These are phyloP conservation scores for Fusarium cyanostomum DNA, from an alignment of 2,329 filamentous ascomycete species.

Conservation along the genomic window DNA sequence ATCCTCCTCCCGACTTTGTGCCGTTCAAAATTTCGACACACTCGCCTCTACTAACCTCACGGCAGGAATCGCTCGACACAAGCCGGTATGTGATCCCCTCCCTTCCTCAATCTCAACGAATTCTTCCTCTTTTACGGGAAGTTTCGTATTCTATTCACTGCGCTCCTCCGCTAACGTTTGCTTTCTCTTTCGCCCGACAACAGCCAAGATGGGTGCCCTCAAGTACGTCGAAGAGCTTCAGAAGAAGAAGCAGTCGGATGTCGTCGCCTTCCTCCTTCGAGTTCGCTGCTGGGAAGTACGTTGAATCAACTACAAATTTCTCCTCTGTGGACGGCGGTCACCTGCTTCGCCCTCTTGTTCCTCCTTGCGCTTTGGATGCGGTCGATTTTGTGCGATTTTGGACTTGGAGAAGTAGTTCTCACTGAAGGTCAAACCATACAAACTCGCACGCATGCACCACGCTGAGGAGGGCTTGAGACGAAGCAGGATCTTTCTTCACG, in stretches of 20 bases:
- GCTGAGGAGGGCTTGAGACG: conserved; percentile 13
- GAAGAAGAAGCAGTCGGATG: conserved; percentile 99
- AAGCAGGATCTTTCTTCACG: conserved; percentile 22
- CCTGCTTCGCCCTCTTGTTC: conserved; percentile 33
- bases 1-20: conserved; percentile 47
- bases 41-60: conserved; percentile 50
- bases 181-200: conserved; percentile 28
- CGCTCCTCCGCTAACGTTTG: conserved; percentile 40
- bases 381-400: conserved; percentile 23
- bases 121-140: background rate
- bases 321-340: conserved; percentile 50
- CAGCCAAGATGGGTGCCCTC: conserved; percentile 95
- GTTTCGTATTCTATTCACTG: background rate
- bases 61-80: conserved; percentile 49
- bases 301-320: conserved; percentile 53
- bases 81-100: conserved; percentile 49
- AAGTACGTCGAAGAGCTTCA: conserved; percentile 99
- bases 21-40: conserved; percentile 46
- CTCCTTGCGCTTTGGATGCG: conserved; percentile 15
- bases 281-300: conserved; percentile 99
- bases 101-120: background rate
- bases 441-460: conserved; percentile 1
- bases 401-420: conserved; percentile 30
- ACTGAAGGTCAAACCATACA: background rate
- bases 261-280: conserved; percentile 99